Percentiles rank a stretch among this genome's conserved stretches.
These are phyloP conservation scores for Begonia masoniana DNA, from an alignment of 306 rosid genomes.

Conservation along the genomic window DNA sequence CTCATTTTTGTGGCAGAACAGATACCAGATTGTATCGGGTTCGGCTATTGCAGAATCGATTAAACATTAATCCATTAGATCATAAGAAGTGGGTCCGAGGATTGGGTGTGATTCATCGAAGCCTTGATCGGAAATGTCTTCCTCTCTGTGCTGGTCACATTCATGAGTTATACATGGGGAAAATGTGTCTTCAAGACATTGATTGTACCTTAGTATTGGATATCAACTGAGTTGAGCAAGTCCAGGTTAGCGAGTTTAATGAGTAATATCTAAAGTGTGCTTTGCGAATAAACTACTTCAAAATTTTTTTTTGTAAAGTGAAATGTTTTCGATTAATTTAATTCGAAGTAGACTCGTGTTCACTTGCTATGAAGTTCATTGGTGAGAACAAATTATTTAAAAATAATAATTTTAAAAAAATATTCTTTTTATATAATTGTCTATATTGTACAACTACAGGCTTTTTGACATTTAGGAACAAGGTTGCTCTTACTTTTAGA, in stretches of 20 bases:
- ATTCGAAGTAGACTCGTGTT: background rate
- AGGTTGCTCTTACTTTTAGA: constrained; percentile 44
- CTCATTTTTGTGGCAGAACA: constrained; percentile 65
- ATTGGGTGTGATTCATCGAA: constrained; percentile 58
- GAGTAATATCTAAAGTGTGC: no score
- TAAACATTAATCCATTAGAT: constrained; percentile 37
- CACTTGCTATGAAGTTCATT: background rate
- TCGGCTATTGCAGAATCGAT: constrained; percentile 39
- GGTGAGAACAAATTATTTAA: no score
- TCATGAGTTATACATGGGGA: constrained; percentile 53
- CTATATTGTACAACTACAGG: constrained; percentile 25
- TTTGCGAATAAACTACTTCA: background rate
- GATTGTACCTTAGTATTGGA: constrained; percentile 44
- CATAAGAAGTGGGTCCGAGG: constrained; percentile 55
- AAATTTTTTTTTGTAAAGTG: background rate
- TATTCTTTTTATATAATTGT: background rate
- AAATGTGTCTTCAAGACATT: constrained; percentile 58
- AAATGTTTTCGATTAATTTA: background rate
- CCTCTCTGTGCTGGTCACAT: constrained; percentile 69
- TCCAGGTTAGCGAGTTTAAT: no score
- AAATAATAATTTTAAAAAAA: no score
- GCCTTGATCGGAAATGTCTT: constrained; percentile 53
- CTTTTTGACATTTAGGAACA: constrained; percentile 34
- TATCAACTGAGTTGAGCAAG: constrained; percentile 18
- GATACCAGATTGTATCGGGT: constrained; percentile 49